phyloP scores from a whole-genome alignment of 768 basidiomycete genomes.

The Agrocybe pediades region DNA sequence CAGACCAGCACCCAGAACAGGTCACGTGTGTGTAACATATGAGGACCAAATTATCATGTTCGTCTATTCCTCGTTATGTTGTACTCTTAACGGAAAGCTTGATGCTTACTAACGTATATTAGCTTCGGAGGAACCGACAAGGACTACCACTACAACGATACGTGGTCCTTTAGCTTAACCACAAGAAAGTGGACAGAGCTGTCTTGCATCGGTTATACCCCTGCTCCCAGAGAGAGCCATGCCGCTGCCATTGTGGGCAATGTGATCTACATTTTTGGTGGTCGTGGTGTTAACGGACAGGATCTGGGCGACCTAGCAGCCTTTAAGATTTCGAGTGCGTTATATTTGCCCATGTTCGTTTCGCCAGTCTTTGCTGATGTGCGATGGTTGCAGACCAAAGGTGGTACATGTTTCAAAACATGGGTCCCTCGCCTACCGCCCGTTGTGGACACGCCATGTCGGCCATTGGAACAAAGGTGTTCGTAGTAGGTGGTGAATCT shows the following conservation, averaged over 20 bases:
- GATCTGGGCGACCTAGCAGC: conserved; percentile 94
- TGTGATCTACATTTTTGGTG: conserved; percentile 97
- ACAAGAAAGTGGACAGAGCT: conserved; percentile 88
- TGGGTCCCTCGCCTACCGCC: conserved; percentile 93
- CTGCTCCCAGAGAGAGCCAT: conserved; percentile 93
- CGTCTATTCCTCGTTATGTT: conserved; percentile 26
- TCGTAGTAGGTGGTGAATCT: conserved; percentile 95
- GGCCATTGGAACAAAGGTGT: conserved; percentile 82
- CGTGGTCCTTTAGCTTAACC: conserved; percentile 89
- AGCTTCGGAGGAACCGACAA: conserved; percentile 99
- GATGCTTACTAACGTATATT: not conserved
- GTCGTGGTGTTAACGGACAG: conserved; percentile 95
- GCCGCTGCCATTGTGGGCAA: conserved; percentile 96
- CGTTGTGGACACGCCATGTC: conserved; percentile 99
- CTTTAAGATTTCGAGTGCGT: conserved; percentile 95
- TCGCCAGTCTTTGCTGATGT: conserved; percentile 1
- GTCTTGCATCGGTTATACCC: conserved; percentile 95
- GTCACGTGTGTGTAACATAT: conserved; percentile 85
- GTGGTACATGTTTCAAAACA: conserved; percentile 99
- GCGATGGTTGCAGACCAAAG: conserved; percentile 70
- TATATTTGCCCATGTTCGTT: not conserved
- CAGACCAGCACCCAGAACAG: conserved; percentile 82
- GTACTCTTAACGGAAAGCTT: conserved; percentile 1
- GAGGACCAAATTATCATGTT: conserved; percentile 86
- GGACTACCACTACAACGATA: conserved; percentile 99